Evolutionary conservation across 2,329 filamentous ascomycete species (phyloP).

Genomic region (Talaromyces sp.): DNA sequence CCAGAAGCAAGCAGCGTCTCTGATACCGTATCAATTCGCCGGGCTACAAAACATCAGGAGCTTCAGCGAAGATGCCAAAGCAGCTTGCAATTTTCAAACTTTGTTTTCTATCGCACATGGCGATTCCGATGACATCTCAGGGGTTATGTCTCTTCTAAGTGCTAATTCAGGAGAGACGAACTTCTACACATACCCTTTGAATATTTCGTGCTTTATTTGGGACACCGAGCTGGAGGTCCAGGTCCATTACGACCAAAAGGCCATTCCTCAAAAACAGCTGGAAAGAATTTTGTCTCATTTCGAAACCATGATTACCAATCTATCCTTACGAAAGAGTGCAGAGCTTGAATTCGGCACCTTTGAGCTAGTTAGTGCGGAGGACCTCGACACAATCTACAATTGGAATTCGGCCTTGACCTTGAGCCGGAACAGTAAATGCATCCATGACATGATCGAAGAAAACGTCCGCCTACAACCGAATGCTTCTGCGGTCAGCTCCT

Average conservation of each 20-base stretch:
- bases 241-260: slow-evolving; percentile 5
- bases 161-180: slow-evolving; percentile 9
- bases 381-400: background rate
- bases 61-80: slow-evolving; percentile 6
- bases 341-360: background rate
- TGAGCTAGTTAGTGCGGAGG: background rate
- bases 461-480: slow-evolving; percentile 12
- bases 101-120: slow-evolving; percentile 9
- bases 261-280: slow-evolving; percentile 4
- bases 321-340: background rate
- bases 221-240: slow-evolving; percentile 2
- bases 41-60: slow-evolving; percentile 27
- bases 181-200: slow-evolving; percentile 10
- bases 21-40: slow-evolving; percentile 54
- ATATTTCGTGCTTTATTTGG: slow-evolving; percentile 10
- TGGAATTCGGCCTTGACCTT: slow-evolving; percentile 11
- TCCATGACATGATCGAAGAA: slow-evolving; percentile 7
- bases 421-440: slow-evolving; percentile 3
- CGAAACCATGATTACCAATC: slow-evolving; percentile 3
- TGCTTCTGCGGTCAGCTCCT: slow-evolving; percentile 22
- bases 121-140: slow-evolving; percentile 8
- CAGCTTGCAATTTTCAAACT: slow-evolving; percentile 8
- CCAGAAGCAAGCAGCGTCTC: slow-evolving; percentile 48
- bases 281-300: slow-evolving; percentile 6
- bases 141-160: slow-evolving; percentile 28